A percentile compares a stretch with the other conserved stretches of the same genome.
Conservation (phyloP, 1,284 basidiomycete genomes). For the Erythrobasidium hasegawianum region DNA sequence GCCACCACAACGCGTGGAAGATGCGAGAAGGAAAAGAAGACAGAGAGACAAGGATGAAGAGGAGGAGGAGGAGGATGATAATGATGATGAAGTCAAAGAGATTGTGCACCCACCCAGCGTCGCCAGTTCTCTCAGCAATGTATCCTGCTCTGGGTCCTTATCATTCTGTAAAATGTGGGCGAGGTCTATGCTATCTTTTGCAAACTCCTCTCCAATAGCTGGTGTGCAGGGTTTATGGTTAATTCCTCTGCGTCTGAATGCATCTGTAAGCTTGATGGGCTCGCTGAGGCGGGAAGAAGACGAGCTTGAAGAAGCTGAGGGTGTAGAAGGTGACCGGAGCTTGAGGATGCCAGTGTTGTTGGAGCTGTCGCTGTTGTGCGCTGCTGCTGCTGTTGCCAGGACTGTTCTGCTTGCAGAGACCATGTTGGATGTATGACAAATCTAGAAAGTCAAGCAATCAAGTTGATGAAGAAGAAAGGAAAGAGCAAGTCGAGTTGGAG, state of each 20-base stretch:
- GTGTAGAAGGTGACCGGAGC: neutral
- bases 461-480: no score
- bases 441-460: no score
- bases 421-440: no score
- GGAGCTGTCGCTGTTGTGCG: neutral
- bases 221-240: constrained; percentile 44
- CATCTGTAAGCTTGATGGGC: constrained; percentile 22
- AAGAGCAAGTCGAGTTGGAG: no score
- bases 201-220: constrained; percentile 53
- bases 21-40: no score
- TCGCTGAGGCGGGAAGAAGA: constrained; percentile 13
- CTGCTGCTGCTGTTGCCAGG: constrained; percentile 1
- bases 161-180: constrained; percentile 43
- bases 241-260: constrained; percentile 15
- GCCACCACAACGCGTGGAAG: no score
- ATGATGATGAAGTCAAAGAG: neutral
- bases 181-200: constrained; percentile 48
- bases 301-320: neutral
- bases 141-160: constrained; percentile 51
- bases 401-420: neutral
- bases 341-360: neutral
- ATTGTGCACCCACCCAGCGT: constrained; percentile 50
- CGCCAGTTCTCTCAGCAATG: constrained; percentile 55
- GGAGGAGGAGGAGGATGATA: neutral
- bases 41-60: neutral